A percentile compares a stretch with the other conserved stretches of the same genome.
phyloP scores from a whole-genome alignment of 2,329 filamentous ascomycete species.

The Monosporascus ibericus region DNA sequence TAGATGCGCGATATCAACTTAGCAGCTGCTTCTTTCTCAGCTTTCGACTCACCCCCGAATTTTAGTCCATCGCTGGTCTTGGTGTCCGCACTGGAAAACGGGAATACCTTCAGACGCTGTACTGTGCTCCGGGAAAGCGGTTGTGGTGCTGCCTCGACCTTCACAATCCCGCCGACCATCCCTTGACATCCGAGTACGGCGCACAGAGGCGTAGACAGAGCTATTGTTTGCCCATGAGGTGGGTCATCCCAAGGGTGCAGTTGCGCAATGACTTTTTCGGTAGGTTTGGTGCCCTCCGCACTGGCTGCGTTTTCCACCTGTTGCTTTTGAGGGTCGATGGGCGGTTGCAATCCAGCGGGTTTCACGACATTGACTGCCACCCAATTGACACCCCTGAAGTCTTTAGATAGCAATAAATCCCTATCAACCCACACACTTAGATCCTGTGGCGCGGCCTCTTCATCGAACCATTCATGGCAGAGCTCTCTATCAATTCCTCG shows the following conservation, averaged over 20 bases:
- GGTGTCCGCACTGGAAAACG: slow-evolving; percentile 57
- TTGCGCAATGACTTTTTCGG: slow-evolving; percentile 68
- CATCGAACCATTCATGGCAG: slow-evolving; percentile 72
- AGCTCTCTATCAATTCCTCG: slow-evolving; percentile 68
- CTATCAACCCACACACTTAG: slow-evolving; percentile 81
- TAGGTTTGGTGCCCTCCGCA: slow-evolving; percentile 41
- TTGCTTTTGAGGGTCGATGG: slow-evolving; percentile 62
- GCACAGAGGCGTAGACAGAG: slow-evolving; percentile 73
- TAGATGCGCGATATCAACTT: slow-evolving; percentile 70
- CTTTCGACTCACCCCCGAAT: slow-evolving; percentile 82
- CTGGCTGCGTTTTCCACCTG: slow-evolving; percentile 61
- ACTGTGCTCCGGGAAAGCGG: slow-evolving; percentile 63
- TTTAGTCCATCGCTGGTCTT: slow-evolving; percentile 63
- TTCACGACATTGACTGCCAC: slow-evolving; percentile 81
- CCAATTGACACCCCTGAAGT: slow-evolving; percentile 70
- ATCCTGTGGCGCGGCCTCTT: slow-evolving; percentile 48
- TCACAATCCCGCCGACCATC: slow-evolving; percentile 79
- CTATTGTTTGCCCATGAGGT: slow-evolving; percentile 72
- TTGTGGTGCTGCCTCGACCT: slow-evolving; percentile 74
- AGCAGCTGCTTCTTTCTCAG: slow-evolving; percentile 70
- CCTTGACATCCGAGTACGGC: slow-evolving; percentile 63
- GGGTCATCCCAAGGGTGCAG: slow-evolving; percentile 78
- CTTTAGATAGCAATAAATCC: slow-evolving; percentile 65
- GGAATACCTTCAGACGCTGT: slow-evolving; percentile 68
- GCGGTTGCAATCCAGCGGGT: slow-evolving; percentile 68